phyloP scores from a whole-genome alignment of 192 early-diverging fungal genomes.

The Jimgerdemannia flammicorona region DNA sequence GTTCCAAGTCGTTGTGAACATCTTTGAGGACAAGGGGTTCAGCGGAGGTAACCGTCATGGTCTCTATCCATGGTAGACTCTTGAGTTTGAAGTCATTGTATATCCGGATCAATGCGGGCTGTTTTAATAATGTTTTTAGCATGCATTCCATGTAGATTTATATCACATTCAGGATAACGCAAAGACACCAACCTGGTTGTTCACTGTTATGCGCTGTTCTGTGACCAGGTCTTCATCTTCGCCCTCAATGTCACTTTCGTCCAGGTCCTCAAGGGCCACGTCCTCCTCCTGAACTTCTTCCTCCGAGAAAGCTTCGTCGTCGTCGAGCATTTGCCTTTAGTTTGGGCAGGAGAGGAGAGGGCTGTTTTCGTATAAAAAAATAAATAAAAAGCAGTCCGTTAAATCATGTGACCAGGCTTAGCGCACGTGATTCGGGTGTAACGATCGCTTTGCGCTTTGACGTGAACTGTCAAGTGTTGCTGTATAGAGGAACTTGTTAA shows the following conservation, averaged over 20 bases:
- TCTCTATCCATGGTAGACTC: constrained; percentile 68
- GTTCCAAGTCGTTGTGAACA: constrained; percentile 84
- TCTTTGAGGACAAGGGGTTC: constrained; percentile 52
- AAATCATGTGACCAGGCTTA: background rate
- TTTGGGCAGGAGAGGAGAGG: background rate
- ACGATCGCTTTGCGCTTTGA: background rate
- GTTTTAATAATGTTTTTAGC: background rate
- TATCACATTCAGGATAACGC: background rate
- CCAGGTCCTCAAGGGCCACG: constrained; percentile 17
- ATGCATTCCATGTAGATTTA: too few relatives aligned
- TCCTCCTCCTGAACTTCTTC: constrained; percentile 13
- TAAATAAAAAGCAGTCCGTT: background rate
- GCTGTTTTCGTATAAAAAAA: background rate
- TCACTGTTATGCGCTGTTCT: constrained; percentile 20
- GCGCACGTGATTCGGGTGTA: too few relatives aligned
- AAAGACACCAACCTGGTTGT: constrained; percentile 18
- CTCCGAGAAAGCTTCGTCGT: background rate
- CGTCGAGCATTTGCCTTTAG: background rate
- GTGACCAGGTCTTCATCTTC: constrained; percentile 26
- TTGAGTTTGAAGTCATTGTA: constrained; percentile 57
- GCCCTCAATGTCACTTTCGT: constrained; percentile 29
- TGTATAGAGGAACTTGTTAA: background rate
- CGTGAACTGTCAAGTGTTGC: background rate
- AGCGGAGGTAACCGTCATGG: constrained; percentile 56
- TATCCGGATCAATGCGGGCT: constrained; percentile 58